Evolutionary conservation across 2,329 filamentous ascomycete genomes (phyloP).

Genomic region (Elsinoe necatrix): DNA sequence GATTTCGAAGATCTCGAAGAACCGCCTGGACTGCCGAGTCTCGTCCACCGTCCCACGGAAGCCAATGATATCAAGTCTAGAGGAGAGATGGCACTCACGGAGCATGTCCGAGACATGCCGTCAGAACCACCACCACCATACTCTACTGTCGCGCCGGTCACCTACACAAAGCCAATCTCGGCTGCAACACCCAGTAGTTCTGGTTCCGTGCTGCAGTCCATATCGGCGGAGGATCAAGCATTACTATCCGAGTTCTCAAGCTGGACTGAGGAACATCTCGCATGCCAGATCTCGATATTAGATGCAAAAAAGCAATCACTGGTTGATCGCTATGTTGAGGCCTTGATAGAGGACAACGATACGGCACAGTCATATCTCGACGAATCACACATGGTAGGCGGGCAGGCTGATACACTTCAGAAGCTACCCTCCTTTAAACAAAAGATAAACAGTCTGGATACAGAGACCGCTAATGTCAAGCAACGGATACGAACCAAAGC

Average conservation of each 20-base stretch:
- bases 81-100: constrained; percentile 24
- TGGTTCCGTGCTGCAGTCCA: not conserved
- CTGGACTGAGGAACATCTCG: constrained; percentile 11
- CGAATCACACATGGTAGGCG: constrained; percentile 20
- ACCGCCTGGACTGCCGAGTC: not conserved
- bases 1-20: not conserved
- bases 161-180: not conserved
- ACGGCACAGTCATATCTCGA: constrained; percentile 14
- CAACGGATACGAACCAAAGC: constrained; percentile 17
- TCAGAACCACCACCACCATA: constrained; percentile 35
- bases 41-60: no score
- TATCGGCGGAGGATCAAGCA: constrained; percentile 11
- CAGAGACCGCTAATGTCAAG: constrained; percentile 6
- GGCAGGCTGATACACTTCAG: not conserved
- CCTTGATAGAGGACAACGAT: not conserved
- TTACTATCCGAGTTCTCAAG: constrained; percentile 2
- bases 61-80: not conserved
- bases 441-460: constrained; percentile 9
- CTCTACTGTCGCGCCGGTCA: constrained; percentile 33
- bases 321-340: constrained; percentile 11
- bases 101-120: constrained; percentile 24
- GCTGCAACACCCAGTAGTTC: constrained; percentile 3
- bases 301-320: not conserved
- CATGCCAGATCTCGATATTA: not conserved
- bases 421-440: constrained; percentile 13